These are phyloP conservation scores for Aristolochia californica DNA, from an alignment of 164 flowering plant genomes.

Conservation along the genomic window DNA sequence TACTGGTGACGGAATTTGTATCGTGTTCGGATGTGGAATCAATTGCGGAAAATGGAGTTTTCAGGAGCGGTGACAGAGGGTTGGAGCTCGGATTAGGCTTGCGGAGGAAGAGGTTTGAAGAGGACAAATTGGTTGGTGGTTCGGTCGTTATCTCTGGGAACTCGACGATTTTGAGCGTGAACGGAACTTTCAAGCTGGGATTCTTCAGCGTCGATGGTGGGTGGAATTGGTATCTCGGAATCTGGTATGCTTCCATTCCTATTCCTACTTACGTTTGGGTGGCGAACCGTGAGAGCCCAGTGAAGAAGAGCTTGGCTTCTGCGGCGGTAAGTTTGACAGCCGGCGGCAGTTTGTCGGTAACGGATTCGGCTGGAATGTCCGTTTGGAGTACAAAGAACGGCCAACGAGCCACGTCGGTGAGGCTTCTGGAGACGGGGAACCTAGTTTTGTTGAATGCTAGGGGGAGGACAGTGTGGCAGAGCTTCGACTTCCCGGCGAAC, in stretches of 20 bases:
- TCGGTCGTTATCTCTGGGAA: constrained; percentile 25
- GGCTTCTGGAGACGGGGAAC: constrained; percentile 53
- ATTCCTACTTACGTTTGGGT: constrained; percentile 71
- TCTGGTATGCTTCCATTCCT: constrained; percentile 57
- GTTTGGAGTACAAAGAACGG: constrained; percentile 45
- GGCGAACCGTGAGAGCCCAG: constrained; percentile 54
- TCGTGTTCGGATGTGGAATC: too few species aligned
- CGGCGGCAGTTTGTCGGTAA: constrained; percentile 26
- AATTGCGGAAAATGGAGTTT: too few species aligned
- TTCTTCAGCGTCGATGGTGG: constrained; percentile 35
- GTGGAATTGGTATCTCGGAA: constrained; percentile 45
- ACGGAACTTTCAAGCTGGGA: constrained; percentile 43
- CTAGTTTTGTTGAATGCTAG: constrained; percentile 24
- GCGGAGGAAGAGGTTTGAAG: too few species aligned
- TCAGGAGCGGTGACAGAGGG: too few species aligned
- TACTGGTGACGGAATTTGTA: too few species aligned
- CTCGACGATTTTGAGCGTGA: constrained; percentile 30
- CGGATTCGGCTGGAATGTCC: constrained; percentile 17
- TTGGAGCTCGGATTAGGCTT: too few species aligned
- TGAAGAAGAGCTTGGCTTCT: constrained; percentile 10
- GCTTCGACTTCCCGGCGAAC: constrained; percentile 74
- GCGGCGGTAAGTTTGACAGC: constrained; percentile 24
- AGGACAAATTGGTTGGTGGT: neutral
- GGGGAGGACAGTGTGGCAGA: constrained; percentile 51
- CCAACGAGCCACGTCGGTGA: constrained; percentile 13